Base-by-base conservation (phyloP, 257 asterid species). In the Fraxinus anomala region DNA sequence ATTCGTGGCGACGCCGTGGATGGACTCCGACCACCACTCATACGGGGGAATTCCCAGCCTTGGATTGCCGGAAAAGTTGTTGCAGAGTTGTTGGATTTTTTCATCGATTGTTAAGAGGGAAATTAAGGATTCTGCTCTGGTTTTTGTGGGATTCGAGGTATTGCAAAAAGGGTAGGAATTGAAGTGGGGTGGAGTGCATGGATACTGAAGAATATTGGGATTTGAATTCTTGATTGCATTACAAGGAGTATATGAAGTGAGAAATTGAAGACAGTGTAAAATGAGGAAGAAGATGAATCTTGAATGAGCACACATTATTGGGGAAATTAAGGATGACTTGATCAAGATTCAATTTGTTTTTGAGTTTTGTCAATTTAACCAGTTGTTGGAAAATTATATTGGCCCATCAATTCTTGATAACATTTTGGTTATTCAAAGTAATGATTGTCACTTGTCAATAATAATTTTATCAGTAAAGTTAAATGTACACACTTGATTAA, bases 11-110 rank as follows among this genome's bases (percentile, higher is more conserved):
- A 95, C 73, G 16, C 99, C 99, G 79, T 93, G 99, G 79, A 95
- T 93, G 5, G 99, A 93, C 33, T 95, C 98, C 34, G 98, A 95
- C 99, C 99, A 93, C 98, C 98, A 95, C 76, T 91, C 88, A 80
- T 89, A 93, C 5, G 92, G 56, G 1, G 99, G 97, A 14, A 93
- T 86, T 5, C 96, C 92, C 36, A 95, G 91, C 71, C 96, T 78
- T 14, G 97, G 85, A 59, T 90, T 77, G 4, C 86, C 81, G 75
- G 91, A 85, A 76, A 89, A 93, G 79, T 89, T 91, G 85, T 89
- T 80, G 69, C 88, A 85, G 33, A 93, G 93, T 72, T 83, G 97
- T 63, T 84, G 83, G 80, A 95, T 93, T 81, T 95, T 95, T 28
- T 95, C 99, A 42, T 85, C 73, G 69, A 90, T 83, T 1, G 93